Evolutionary conservation across 257 asterid genomes (phyloP), one percentile per base, ranked within the genome.

Genomic region (Solanum pimpinellifolium): DNA sequence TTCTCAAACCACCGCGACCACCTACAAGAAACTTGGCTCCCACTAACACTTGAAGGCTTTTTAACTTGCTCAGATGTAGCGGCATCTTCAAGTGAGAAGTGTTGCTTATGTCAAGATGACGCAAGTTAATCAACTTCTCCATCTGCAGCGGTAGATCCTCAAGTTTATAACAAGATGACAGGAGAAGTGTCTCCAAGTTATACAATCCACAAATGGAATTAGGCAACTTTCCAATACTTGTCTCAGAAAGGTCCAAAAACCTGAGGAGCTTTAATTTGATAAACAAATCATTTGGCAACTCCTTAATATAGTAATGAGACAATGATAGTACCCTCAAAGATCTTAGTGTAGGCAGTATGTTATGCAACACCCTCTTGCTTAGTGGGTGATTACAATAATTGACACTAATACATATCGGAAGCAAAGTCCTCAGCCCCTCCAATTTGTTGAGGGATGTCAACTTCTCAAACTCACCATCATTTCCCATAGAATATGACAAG

Each of bases 381-480:
- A 65, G 72, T 2, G 0, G 11, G 5, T 5, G 1, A 65, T 1
- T 2, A 2, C 0, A 11, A 10, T 0, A 9, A 3, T 46, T 2
- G 2, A 2, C 5, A 20, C 0, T 0, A 56, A 20, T 56, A 59
- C 1, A 9, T 0, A 0, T 21, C 0, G 66, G 66, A 59, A 59
- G 13, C 25, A 20, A 59, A 21, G 66, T 59, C 66, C 27, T 59
- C 27, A 21, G 1, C 66, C 1, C 13, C 66, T 20, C 27, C 66
- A 59, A 59, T 59, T 59, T 59, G 66, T 8, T 1, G 66, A 59
- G 66, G 25, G 66, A 25, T 1, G 11, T 20, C 66, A 59, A 20
- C 1, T 59, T 7, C n/a, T 59, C 66, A 59, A 59, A 59, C 0
- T 7, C 66, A 7, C 25, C 66, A 20, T 20, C 2, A 0, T 20